Base-by-base conservation (phyloP, 1,284 basidiomycete species). In the Anthracocystis setariae region DNA sequence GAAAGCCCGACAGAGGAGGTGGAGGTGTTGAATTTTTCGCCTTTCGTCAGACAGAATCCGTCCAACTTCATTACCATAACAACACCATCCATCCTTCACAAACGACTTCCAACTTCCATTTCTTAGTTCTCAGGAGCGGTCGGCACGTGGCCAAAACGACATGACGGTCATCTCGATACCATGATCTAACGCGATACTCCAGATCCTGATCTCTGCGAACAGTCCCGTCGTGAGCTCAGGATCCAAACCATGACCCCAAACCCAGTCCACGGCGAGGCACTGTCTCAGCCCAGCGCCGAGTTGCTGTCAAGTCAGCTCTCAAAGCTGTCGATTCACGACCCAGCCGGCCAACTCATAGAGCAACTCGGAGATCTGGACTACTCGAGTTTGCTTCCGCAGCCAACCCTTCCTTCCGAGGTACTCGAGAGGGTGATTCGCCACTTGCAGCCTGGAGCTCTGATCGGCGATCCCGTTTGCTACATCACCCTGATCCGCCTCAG, bases 401-500 rank as follows among this genome's bases (percentile, higher is more conserved):
- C 77, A 4, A 25, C 46, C 1, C 52, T 82, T 20, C 80, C 80
- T 3, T 69, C 57, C 13, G 80, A 82, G 39, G 58, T 80, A 18
- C 55, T 82, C 15, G 56, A 59, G 32, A 48, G 72, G 25, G 56
- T 76, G 21, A 51, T 82, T 1, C 43, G 35, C 18, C 56, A 68
- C 29, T 58, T 75, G 13, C 50, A 72, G 9, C 40, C 64, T 10
- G 71, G 69, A n/a, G 67, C 64, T 0, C 47, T 71, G 8, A 59
- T 63, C 3, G 74, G 77, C 18, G 77, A 80, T 40, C 57, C 73
- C 3, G 42, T 55, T 0, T 60, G 72, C 7, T 45, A 75, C 12
- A 43, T 67, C 8, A 56, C 78, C 5, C 51, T 82, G 43, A 27
- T 73, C 12, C 70, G 73, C 1, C 68, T 80, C 33, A 63, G 70